These are phyloP conservation scores for Cryphonectria naterciae DNA, from an alignment of 2,329 filamentous ascomycete genomes.

Conservation along the genomic window DNA sequence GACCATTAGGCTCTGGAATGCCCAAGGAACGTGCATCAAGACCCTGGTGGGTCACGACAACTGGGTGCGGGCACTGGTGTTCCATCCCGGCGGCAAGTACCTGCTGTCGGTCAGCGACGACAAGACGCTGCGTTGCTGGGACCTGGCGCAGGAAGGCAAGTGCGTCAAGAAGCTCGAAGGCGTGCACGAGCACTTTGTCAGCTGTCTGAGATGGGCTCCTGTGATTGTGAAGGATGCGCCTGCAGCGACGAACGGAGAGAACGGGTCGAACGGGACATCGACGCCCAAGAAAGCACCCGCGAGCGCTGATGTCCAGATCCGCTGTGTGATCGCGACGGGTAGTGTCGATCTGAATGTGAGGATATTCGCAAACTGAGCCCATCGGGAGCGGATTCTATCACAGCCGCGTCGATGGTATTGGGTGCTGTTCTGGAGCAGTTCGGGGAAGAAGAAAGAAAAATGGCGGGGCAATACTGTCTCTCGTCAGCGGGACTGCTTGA, in stretches of 20 bases:
- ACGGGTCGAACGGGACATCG: conserved; percentile 44
- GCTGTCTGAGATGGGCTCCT: conserved; percentile 86
- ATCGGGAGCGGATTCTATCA: neutral
- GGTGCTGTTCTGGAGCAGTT: neutral
- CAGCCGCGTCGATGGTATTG: neutral
- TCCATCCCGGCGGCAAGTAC: conserved; percentile 91
- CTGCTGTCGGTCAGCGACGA: conserved; percentile 86
- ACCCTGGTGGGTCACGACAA: conserved; percentile 89
- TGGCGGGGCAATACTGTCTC: neutral
- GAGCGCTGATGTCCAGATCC: conserved; percentile 64
- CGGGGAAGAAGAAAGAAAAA: neutral
- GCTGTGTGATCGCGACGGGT: conserved; percentile 85
- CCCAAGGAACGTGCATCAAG: conserved; percentile 81
- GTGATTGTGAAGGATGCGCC: conserved; percentile 66
- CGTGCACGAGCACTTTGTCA: conserved; percentile 83
- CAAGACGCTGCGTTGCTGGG: conserved; percentile 93
- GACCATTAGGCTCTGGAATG: conserved; percentile 87
- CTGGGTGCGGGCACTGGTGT: conserved; percentile 85
- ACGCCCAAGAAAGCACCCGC: conserved; percentile 51
- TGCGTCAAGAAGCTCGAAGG: conserved; percentile 82
- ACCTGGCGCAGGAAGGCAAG: conserved; percentile 85
- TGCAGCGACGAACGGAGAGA: conserved; percentile 44
- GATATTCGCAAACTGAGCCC: conserved; percentile 67
- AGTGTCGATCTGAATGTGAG: conserved; percentile 81
- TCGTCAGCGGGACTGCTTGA: neutral